Evolutionary conservation across 2,329 filamentous ascomycete genomes (phyloP).

Genomic region (Penicillium freii): DNA sequence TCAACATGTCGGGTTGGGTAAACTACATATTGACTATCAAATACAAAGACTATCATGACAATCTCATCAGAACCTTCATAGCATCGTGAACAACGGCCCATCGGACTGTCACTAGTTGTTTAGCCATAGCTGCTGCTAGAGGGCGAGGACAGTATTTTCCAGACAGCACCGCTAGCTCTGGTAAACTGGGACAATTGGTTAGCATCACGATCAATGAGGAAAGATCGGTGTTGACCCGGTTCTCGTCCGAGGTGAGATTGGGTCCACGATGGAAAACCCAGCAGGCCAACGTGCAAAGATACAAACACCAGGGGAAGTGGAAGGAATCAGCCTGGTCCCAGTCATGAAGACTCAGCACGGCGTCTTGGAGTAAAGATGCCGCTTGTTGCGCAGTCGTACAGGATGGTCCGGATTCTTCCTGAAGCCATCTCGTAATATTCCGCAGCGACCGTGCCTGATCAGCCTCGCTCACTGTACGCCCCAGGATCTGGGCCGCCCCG

Average conservation of each 20-base stretch:
- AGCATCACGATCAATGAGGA: slow-evolving; percentile 36
- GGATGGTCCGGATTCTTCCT: slow-evolving; percentile 13
- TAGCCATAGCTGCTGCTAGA: slow-evolving; percentile 56
- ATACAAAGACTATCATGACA: slow-evolving; percentile 16
- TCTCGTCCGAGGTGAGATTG: slow-evolving; percentile 40
- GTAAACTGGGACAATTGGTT: slow-evolving; percentile 35
- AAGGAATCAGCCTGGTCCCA: slow-evolving; percentile 56
- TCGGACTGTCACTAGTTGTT: slow-evolving; percentile 55
- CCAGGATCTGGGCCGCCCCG: slow-evolving; percentile 59
- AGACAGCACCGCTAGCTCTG: slow-evolving; percentile 37
- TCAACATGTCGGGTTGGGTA: background rate
- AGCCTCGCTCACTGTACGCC: slow-evolving; percentile 51
- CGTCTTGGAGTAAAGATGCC: slow-evolving; percentile 52
- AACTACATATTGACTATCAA: background rate
- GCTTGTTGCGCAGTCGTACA: slow-evolving; percentile 49
- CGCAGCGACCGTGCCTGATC: slow-evolving; percentile 51
- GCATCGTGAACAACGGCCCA: slow-evolving; percentile 64
- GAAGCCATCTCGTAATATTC: slow-evolving; percentile 22
- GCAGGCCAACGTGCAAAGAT: slow-evolving; percentile 57
- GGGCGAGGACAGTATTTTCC: slow-evolving; percentile 53
- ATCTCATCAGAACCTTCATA: slow-evolving; percentile 52
- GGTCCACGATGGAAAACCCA: slow-evolving; percentile 59
- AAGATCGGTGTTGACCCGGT: slow-evolving; percentile 35
- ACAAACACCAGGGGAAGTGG: slow-evolving; percentile 63
- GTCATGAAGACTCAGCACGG: slow-evolving; percentile 50